Percentiles rank a stretch among this genome's conserved stretches.
Conservation (phyloP, 2,329 filamentous ascomycete species). For the Colletotrichum sp. region DNA sequence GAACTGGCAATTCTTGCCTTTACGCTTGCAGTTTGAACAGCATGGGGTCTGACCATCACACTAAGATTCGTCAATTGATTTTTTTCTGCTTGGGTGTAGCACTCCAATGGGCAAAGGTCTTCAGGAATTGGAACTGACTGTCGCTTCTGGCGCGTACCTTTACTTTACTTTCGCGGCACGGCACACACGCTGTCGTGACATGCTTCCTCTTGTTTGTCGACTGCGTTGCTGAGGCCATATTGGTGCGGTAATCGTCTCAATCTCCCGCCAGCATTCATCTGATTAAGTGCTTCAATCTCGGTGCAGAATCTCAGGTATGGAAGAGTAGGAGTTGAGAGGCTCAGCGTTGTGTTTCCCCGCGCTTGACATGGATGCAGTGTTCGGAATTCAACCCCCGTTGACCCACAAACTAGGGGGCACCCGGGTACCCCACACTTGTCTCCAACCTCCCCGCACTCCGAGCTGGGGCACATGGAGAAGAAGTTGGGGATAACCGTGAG, state of each 20-base stretch:
- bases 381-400: background rate
- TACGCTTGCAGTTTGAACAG: background rate
- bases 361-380: background rate
- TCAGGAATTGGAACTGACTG: background rate
- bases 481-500: background rate
- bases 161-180: slow-evolving; percentile 49
- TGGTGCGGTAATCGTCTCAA: background rate
- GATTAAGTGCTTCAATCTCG: background rate
- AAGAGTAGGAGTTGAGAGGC: background rate
- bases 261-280: background rate
- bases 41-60: background rate
- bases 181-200: slow-evolving; percentile 47
- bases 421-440: background rate
- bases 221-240: background rate
- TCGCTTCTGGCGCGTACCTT: slow-evolving; percentile 31
- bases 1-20: background rate
- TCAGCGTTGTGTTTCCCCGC: background rate
- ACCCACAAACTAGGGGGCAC: background rate
- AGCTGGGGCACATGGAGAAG: background rate
- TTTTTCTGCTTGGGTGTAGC: background rate
- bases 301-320: background rate
- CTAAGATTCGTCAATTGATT: background rate
- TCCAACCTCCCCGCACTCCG: background rate
- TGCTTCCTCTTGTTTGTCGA: slow-evolving; percentile 33
- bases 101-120: background rate